A percentile compares a stretch with the other conserved stretches of the same genome.
These are phyloP conservation scores for Thielaviopsis euricoi DNA, from an alignment of 2,329 filamentous ascomycete species.

Conservation along the genomic window DNA sequence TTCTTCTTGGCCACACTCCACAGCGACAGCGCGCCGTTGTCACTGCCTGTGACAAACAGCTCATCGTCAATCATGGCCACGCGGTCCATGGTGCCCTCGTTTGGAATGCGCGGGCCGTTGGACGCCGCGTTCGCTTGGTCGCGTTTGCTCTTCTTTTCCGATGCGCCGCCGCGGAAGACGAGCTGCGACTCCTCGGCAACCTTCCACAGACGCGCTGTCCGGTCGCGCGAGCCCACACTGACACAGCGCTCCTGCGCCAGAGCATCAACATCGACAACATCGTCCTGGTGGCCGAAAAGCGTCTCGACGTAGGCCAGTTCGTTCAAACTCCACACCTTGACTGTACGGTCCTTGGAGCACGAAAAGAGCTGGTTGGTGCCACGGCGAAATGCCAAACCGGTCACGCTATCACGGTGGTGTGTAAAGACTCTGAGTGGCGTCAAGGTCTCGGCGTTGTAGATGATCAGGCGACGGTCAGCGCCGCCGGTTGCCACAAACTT, in stretches of 20 bases:
- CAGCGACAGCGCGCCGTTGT: slow-evolving; percentile 72
- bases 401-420: slow-evolving; percentile 83
- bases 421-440: slow-evolving; percentile 68
- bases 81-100: slow-evolving; percentile 78
- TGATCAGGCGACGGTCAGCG: slow-evolving; percentile 64
- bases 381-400: slow-evolving; percentile 67
- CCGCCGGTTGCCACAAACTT: slow-evolving; percentile 86
- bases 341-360: slow-evolving; percentile 74
- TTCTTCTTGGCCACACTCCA: slow-evolving; percentile 95
- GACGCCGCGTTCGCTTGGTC: slow-evolving; percentile 15
- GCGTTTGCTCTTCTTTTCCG: slow-evolving; percentile 30
- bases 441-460: slow-evolving; percentile 72
- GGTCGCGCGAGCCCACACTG: slow-evolving; percentile 77
- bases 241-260: slow-evolving; percentile 77
- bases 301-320: slow-evolving; percentile 91
- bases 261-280: slow-evolving; percentile 69
- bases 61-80: slow-evolving; percentile 79
- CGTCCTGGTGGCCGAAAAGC: slow-evolving; percentile 87
- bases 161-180: slow-evolving; percentile 75
- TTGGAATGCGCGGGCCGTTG: slow-evolving; percentile 31
- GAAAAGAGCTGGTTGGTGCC: slow-evolving; percentile 88
- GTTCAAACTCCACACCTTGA: slow-evolving; percentile 89
- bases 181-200: slow-evolving; percentile 90
- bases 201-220: slow-evolving; percentile 88
- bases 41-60: slow-evolving; percentile 82